A percentile compares a stretch with the other conserved stretches of the same genome.
phyloP scores from a whole-genome alignment of 108 stramenopile species.

The Chaetoceros tenuissimus region DNA sequence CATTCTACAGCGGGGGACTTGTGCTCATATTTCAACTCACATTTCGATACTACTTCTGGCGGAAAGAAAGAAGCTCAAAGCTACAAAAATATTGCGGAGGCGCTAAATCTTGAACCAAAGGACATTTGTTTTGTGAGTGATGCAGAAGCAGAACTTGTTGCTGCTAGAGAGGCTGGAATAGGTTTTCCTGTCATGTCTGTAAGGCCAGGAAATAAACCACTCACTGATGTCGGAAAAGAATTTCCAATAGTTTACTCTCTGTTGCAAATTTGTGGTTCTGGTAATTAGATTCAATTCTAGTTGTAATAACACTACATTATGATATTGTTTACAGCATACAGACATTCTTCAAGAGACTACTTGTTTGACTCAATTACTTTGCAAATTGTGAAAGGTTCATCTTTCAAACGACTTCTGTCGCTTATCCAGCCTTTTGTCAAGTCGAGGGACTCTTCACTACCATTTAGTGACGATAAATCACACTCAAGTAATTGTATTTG shows the following conservation, averaged over 20 bases:
- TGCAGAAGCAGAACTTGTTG: constrained; percentile 65
- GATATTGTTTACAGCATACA: too few species aligned
- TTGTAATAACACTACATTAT: too few species aligned
- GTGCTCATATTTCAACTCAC: constrained; percentile 39
- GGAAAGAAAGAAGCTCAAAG: constrained; percentile 54
- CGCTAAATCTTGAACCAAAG: constrained; percentile 48
- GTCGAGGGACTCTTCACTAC: too few species aligned
- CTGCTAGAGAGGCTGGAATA: constrained; percentile 78
- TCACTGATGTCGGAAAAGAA: constrained; percentile 27
- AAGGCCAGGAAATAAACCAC: constrained; percentile 83
- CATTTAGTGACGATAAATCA: not conserved
- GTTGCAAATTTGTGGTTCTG: constrained; percentile 63
- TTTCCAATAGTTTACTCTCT: constrained; percentile 57
- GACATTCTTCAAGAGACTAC: too few species aligned
- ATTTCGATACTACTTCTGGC: constrained; percentile 90
- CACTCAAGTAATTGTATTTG: not conserved
- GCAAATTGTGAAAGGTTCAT: too few species aligned
- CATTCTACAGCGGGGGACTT: constrained; percentile 71
- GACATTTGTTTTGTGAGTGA: constrained; percentile 87
- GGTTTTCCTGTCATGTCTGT: constrained; percentile 51
- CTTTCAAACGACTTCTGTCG: too few species aligned
- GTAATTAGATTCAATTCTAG: not conserved
- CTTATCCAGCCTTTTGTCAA: not conserved
- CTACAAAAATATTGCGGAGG: constrained; percentile 64
- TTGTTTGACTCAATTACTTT: too few species aligned